A percentile compares a stretch with the other conserved stretches of the same genome.
Evolutionary conservation across 805 yeast genomes (phyloP).

Genomic region (Yamadazyma olivae): DNA sequence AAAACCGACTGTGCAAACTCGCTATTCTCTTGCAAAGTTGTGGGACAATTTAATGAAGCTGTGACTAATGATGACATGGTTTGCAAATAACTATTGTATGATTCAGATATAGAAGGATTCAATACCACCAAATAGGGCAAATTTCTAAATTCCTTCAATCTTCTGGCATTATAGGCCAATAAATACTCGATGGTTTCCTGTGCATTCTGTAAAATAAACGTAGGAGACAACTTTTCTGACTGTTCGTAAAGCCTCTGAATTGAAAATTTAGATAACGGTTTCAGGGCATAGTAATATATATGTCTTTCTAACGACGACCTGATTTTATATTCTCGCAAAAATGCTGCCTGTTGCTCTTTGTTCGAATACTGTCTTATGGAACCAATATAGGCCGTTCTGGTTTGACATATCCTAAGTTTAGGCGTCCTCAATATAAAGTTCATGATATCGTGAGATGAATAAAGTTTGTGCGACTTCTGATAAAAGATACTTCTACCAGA

Average conservation of each 20-base stretch:
- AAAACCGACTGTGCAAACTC: constrained; percentile 50
- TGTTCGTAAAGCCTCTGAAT: constrained; percentile 47
- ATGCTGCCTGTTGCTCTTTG: constrained; percentile 27
- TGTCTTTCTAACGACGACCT: constrained; percentile 57
- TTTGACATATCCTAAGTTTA: too few species aligned
- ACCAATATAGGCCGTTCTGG: too few species aligned
- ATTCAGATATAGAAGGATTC: constrained; percentile 81
- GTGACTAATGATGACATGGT: constrained; percentile 48
- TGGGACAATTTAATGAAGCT: constrained; percentile 36
- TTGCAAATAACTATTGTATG: constrained; percentile 68
- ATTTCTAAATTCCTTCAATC: constrained; percentile 65
- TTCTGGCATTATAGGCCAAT: constrained; percentile 62
- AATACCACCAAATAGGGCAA: constrained; percentile 82
- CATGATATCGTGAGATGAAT: too few species aligned
- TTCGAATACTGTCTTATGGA: constrained; percentile 3
- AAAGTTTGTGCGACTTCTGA: too few species aligned
- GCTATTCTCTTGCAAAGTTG: constrained; percentile 51
- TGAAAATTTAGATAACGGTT: constrained; percentile 52
- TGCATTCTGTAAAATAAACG: constrained; percentile 40
- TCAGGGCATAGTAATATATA: constrained; percentile 53
- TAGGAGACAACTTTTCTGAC: constrained; percentile 36
- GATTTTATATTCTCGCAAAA: constrained; percentile 53
- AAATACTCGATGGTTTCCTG: constrained; percentile 56
- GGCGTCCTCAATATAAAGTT: too few species aligned
- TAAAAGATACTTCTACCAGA: too few species aligned